Evolutionary conservation across 371 early-diverging fungal species (phyloP), one percentile per base, ranked within the genome.

Genomic region (Mortierella sp.): DNA sequence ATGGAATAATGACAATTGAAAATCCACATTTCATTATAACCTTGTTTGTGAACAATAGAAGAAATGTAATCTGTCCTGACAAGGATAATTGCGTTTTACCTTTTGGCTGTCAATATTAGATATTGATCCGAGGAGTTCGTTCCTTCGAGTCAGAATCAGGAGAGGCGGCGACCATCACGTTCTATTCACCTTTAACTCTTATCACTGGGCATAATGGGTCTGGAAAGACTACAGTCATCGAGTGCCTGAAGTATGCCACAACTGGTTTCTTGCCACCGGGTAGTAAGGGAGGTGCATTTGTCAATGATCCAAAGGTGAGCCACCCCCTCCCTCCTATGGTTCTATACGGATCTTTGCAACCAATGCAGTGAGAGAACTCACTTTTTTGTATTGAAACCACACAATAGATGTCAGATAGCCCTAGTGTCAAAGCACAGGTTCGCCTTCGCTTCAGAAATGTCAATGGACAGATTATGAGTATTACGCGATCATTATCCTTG

Each of bases 201-300:
- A 99, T 99, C 71, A 96, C 99, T 22, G 99, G 99, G 0, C 91
- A 92, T 64, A 99, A 99, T 85, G 99, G 99, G 0, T 92, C 97
- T 19, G 99, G 99, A 22, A 99, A 99, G 83, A 99, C 99, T 85
- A 99, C 99, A 2, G 96, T 99, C 66, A 98, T 99, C 68, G 99
- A 99, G 83, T 90, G 96, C 65, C 86, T 99, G 19, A 98, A 97
- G 83, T 99, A 98, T 86, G 94, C 94, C 0, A 98, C 97, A 15
- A 99, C 99, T 0, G 99, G 99, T 5, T 94, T 94, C 51, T 73
- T 95, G 19, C 99, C 99, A 7, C 99, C 99, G 0, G 97, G 97
- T 78, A 89, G 91, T 71, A 93, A 93, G 75, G 88, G 87, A n/a
- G 96, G 96, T 22, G 94, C 93, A 49, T 99, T 99, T 88, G 92